Percentiles rank a stretch among this genome's conserved stretches.
phyloP scores from a whole-genome alignment of 306 rosid species.

The Trifolium fragiferum region DNA sequence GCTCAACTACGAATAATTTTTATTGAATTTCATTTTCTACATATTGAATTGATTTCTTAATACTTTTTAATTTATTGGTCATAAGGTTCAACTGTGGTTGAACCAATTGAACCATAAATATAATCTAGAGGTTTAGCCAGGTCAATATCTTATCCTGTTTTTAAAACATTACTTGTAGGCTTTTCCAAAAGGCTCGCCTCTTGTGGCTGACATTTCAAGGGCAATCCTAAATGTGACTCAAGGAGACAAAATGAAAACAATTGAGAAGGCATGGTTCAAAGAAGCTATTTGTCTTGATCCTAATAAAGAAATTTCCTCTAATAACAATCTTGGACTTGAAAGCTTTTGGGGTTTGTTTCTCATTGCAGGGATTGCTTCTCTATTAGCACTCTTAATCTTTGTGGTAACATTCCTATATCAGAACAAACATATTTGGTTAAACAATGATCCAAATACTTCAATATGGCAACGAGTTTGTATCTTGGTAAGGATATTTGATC shows the following conservation, averaged over 20 bases:
- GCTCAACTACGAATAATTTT: too few species aligned
- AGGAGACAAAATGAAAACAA: constrained; percentile 54
- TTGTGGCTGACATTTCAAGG: constrained; percentile 59
- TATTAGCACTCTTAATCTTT: constrained; percentile 43
- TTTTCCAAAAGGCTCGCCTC: constrained; percentile 34
- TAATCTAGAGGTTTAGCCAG: too few species aligned
- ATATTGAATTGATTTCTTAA: too few species aligned
- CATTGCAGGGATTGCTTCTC: constrained; percentile 45
- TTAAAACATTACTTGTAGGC: too few species aligned
- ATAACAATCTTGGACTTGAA: constrained; percentile 37
- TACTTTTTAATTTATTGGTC: too few species aligned
- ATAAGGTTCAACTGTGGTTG: too few species aligned
- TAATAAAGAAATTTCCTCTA: constrained; percentile 35
- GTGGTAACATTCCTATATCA: constrained; percentile 40
- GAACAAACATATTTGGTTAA: constrained; percentile 35
- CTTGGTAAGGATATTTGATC: constrained; percentile 37
- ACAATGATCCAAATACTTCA: constrained; percentile 22
- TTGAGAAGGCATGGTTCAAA: constrained; percentile 54
- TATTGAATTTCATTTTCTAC: too few species aligned
- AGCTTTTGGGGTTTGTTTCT: constrained; percentile 60
- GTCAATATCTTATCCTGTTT: too few species aligned
- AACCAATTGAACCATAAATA: not conserved
- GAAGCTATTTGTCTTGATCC: constrained; percentile 41
- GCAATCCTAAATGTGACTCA: constrained; percentile 61
- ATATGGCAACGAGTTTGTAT: constrained; percentile 38